phyloP scores from a whole-genome alignment of 257 asterid species.

The Eucommia ulmoides region DNA sequence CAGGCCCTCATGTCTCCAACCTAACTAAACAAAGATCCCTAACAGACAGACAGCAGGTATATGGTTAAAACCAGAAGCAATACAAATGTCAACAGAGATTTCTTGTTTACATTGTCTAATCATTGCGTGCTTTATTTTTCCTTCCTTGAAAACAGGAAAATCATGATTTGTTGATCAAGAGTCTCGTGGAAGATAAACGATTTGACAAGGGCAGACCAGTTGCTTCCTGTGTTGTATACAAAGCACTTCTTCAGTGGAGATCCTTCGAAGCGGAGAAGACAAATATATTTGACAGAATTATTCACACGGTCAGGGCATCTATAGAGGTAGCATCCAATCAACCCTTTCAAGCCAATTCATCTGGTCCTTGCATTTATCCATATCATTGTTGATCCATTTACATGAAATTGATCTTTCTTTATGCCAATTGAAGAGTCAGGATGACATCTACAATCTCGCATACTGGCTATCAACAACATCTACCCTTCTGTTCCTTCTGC shows the following conservation, averaged over 20 bases:
- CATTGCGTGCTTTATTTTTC: not conserved
- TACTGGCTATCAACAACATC: slow-evolving; percentile 88
- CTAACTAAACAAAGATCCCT: slow-evolving; percentile 78
- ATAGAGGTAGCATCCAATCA: slow-evolving; percentile 46
- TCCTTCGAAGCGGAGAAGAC: slow-evolving; percentile 88
- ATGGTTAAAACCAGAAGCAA: slow-evolving; percentile 3
- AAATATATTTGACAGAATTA: slow-evolving; percentile 64
- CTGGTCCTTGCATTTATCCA: slow-evolving; percentile 5
- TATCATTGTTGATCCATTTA: not conserved
- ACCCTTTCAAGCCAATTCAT: too few relatives aligned
- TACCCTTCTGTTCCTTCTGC: slow-evolving; percentile 71
- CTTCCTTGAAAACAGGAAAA: slow-evolving; percentile 42
- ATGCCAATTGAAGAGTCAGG: slow-evolving; percentile 37
- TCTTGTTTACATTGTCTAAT: not conserved
- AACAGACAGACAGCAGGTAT: slow-evolving; percentile 85
- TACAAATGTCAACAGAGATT: not conserved
- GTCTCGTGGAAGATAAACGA: slow-evolving; percentile 66
- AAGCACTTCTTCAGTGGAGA: slow-evolving; percentile 85
- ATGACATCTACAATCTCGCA: slow-evolving; percentile 50
- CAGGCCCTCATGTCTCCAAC: slow-evolving; percentile 26
- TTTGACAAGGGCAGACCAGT: slow-evolving; percentile 65
- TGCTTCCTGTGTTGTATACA: slow-evolving; percentile 72
- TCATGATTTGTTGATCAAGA: slow-evolving; percentile 70
- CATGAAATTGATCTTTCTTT: slow-evolving; percentile 3
- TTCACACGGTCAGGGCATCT: slow-evolving; percentile 71